Conservation (phyloP, 257 asterid species). For the Nicotiana knightiana region DNA sequence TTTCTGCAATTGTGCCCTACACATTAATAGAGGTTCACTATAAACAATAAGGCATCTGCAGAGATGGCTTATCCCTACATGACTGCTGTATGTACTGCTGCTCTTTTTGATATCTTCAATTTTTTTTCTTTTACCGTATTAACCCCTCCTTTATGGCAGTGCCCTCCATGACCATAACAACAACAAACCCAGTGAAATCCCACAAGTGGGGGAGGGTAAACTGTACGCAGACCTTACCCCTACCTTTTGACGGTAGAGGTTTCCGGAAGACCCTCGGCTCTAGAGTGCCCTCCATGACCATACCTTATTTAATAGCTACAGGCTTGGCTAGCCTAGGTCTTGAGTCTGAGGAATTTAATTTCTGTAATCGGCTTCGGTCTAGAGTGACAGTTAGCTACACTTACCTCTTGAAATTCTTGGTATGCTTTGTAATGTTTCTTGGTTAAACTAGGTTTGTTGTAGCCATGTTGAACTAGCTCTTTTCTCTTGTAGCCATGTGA, state of each 20-base stretch:
- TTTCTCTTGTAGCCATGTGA: neutral
- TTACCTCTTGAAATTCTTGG: neutral
- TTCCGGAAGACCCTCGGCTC: too few relatives aligned
- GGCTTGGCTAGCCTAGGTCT: neutral
- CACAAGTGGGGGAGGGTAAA: too few relatives aligned
- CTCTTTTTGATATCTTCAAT: neutral
- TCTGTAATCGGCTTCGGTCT: neutral
- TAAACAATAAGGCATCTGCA: neutral
- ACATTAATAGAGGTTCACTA: neutral
- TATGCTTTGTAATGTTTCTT: neutral
- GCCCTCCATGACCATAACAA: too few relatives aligned
- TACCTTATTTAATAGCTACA: too few relatives aligned
- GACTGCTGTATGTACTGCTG: neutral
- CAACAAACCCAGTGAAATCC: too few relatives aligned
- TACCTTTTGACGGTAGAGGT: too few relatives aligned
- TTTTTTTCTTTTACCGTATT: neutral
- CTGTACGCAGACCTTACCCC: too few relatives aligned
- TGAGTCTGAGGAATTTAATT: neutral
- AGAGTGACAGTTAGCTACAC: neutral
- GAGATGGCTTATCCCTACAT: neutral
- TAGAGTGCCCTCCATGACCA: too few relatives aligned
- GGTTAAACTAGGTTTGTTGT: constrained; percentile 1
- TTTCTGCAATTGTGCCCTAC: neutral
- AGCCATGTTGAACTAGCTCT: neutral
- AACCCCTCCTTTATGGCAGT: neutral